Percentiles rank a stretch among this genome's conserved stretches.
phyloP scores from a whole-genome alignment of 2,329 filamentous ascomycete species.

The Didymella glomerata region DNA sequence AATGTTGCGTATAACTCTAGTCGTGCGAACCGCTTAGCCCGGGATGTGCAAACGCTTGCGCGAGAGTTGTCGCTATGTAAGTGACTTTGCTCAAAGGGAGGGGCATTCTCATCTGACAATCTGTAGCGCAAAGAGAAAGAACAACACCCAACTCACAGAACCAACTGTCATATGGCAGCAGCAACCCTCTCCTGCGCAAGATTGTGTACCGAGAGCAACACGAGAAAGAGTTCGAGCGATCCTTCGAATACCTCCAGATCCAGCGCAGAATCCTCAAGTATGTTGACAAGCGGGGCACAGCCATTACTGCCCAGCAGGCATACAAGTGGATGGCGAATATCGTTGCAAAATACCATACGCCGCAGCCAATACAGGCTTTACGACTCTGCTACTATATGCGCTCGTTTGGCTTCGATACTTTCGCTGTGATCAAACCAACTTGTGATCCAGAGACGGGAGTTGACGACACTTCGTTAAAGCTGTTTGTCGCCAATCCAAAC shows the following conservation, averaged over 20 bases:
- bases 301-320: slow-evolving; percentile 26
- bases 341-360: slow-evolving; percentile 1
- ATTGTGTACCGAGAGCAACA: slow-evolving; percentile 32
- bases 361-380: slow-evolving; percentile 30
- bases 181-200: slow-evolving; percentile 19
- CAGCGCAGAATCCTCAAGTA: slow-evolving; percentile 29
- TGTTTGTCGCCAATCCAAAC: slow-evolving; percentile 27
- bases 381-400: slow-evolving; percentile 47
- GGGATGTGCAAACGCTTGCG: slow-evolving; percentile 3
- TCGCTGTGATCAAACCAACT: slow-evolving; percentile 20
- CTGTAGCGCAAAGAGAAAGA: background rate
- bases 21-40: background rate
- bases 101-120: slow-evolving; percentile 8
- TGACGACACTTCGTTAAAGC: slow-evolving; percentile 4
- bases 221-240: slow-evolving; percentile 19
- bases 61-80: slow-evolving; percentile 10
- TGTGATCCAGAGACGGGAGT: background rate
- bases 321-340: slow-evolving; percentile 27
- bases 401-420: slow-evolving; percentile 34
- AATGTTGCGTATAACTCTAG: background rate
- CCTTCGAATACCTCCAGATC: slow-evolving; percentile 28
- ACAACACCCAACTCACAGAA: background rate
- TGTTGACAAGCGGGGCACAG: slow-evolving; percentile 23
- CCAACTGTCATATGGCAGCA: background rate
- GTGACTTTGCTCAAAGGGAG: background rate